A percentile compares a stretch with the other conserved stretches of the same genome.
Conservation (phyloP, 352 stramenopile species). For the Phytophthora sojae region DNA sequence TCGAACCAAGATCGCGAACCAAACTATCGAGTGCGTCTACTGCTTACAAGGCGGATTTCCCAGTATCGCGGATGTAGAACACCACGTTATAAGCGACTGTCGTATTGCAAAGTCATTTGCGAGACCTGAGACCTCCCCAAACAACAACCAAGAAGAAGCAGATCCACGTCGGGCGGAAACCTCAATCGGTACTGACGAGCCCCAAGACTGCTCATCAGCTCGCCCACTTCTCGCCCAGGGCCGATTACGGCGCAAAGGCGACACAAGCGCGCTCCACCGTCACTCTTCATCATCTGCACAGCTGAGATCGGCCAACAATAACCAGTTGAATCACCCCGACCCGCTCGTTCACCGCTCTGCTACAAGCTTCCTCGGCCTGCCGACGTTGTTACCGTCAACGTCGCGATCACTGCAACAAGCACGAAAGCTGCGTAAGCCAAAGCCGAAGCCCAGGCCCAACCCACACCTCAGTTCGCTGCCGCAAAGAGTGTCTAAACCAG, state of each 20-base stretch:
- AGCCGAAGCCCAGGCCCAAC: slow-evolving; percentile 13
- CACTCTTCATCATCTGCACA: background rate
- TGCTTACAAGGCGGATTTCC: slow-evolving; percentile 45
- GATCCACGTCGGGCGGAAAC: background rate
- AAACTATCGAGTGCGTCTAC: slow-evolving; percentile 52
- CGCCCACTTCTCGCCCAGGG: slow-evolving; percentile 37
- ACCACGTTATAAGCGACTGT: slow-evolving; percentile 48
- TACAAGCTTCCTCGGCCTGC: background rate
- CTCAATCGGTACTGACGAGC: background rate
- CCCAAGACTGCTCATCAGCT: background rate
- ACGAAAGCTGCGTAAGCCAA: slow-evolving; percentile 15
- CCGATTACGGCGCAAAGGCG: slow-evolving; percentile 42
- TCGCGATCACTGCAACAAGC: background rate
- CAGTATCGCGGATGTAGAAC: slow-evolving; percentile 31
- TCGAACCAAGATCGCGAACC: background rate
- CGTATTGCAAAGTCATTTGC: slow-evolving; percentile 50
- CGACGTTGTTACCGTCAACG: background rate
- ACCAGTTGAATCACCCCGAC: slow-evolving; percentile 1
- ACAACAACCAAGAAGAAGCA: slow-evolving; percentile 28
- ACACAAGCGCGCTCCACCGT: slow-evolving; percentile 20
- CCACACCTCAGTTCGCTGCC: slow-evolving; percentile 24
- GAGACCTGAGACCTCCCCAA: background rate
- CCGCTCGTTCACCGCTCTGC: background rate
- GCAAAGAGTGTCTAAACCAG: slow-evolving; percentile 2
- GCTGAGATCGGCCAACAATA: background rate